These are phyloP conservation scores for Russula earlei DNA, from an alignment of 768 basidiomycete genomes.

Conservation along the genomic window DNA sequence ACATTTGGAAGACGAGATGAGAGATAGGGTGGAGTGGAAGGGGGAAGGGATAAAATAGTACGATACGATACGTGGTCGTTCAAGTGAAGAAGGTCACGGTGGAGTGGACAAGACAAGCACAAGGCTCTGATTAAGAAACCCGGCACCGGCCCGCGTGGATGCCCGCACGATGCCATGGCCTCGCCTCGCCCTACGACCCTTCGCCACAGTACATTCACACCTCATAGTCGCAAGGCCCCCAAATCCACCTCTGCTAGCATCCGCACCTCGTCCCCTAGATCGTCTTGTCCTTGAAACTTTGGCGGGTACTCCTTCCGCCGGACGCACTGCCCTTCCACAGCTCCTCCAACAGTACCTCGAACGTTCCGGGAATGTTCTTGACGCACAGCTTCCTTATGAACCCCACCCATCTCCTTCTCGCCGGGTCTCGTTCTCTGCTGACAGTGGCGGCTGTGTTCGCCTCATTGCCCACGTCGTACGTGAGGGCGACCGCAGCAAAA, in stretches of 20 bases:
- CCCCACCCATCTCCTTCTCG: conserved; percentile 33
- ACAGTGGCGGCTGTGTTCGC: conserved; percentile 28
- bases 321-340: conserved; percentile 19
- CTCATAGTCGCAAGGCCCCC: not conserved
- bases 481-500: conserved; percentile 31
- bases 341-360: conserved; percentile 38
- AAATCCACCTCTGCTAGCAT: not conserved
- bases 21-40: not conserved
- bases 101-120: too few relatives aligned
- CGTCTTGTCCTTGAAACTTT: conserved; percentile 10
- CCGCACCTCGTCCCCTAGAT: not conserved
- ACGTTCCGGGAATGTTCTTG: conserved; percentile 35
- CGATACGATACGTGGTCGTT: too few relatives aligned
- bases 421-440: conserved; percentile 21
- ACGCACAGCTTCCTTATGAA: conserved; percentile 39
- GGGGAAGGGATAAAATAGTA: not conserved
- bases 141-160: too few relatives aligned
- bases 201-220: not conserved
- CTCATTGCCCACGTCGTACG: conserved; percentile 45
- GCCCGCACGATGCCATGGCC: too few relatives aligned
- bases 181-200: not conserved
- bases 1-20: not conserved
- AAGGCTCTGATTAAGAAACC: too few relatives aligned
- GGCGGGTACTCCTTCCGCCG: not conserved
- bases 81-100: not conserved